Evolutionary conservation across 2,329 filamentous ascomycete species (phyloP), one percentile per base, ranked within the genome.

Genomic region (Cercospora sojina): DNA sequence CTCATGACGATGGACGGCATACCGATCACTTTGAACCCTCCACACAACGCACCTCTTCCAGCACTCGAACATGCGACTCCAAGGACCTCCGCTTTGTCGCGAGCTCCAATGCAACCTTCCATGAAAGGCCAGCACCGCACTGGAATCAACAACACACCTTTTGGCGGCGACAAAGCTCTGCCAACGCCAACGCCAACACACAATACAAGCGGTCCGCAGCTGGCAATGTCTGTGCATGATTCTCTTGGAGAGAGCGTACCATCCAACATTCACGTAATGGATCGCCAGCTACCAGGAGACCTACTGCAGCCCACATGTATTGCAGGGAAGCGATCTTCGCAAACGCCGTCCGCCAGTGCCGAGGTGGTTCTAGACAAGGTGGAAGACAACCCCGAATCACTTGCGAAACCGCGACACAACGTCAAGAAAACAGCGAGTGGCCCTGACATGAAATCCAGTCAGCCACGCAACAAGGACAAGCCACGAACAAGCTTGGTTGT

Each of bases 31-130:
- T n/a, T 61, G 27, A n/a, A 61, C 31, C 59, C 43, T 20, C 59
- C 59, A 16, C 41, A 61, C 59, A 53, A 61, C 18, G 59, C 41
- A 18, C 43, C 59, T 8, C 59, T 61, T 12, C 43, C 59, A 31
- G 25, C 41, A 3, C 58, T 16, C n/a, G 20, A 32, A 25, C 23
- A 16, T 47, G 38, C 58, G 58, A 27, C 23, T 27, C 38, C 25
- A 60, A 38, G n/a, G 20, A 27, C 16, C 16, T 29, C 12, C 23
- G 10, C 29, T 18, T 47, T 16, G 23, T 38, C 31, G 31, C 35
- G 38, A 31, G 18, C 18, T 23, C 43, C 43, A 49, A 23, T 23
- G 43, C 43, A 49, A 49, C 43, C 43, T 49, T 23, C 18, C 43
- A 23, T 49, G 18, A 49, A 23, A 12, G 43, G 20, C 9, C 43